Percentiles rank a stretch among this genome's conserved stretches.
phyloP scores from a whole-genome alignment of 2,329 filamentous ascomycete species.

The Dothideomycetes sp. region DNA sequence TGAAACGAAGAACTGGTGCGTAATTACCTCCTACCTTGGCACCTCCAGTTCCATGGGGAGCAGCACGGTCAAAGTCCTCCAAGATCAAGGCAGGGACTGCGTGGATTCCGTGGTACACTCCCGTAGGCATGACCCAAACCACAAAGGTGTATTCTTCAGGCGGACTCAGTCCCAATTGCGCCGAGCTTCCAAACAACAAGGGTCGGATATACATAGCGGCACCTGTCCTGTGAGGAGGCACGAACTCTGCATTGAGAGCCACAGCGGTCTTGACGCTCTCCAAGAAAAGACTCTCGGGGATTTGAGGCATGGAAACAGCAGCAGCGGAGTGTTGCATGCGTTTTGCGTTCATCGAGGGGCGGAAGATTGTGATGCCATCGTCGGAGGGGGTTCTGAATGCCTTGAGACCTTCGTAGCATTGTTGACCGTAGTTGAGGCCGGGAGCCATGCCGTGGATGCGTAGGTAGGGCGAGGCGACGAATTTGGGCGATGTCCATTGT shows the following conservation, averaged over 20 bases:
- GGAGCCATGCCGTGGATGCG: conserved; percentile 92
- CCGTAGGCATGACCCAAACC: conserved; percentile 84
- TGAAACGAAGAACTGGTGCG: conserved; percentile 80
- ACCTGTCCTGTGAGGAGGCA: conserved; percentile 80
- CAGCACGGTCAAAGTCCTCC: conserved; percentile 86
- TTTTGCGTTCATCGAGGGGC: conserved; percentile 71
- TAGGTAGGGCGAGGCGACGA: conserved; percentile 75
- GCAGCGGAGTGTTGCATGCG: conserved; percentile 78
- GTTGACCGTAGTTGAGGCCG: conserved; percentile 91
- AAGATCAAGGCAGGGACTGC: conserved; percentile 82
- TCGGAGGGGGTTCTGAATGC: conserved; percentile 74
- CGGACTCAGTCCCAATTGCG: conserved; percentile 76
- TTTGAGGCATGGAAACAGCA: conserved; percentile 72
- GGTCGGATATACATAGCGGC: conserved; percentile 91
- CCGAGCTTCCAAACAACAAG: conserved; percentile 75
- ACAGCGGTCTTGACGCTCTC: conserved; percentile 72
- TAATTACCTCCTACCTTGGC: conserved; percentile 98
- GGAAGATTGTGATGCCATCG: conserved; percentile 71
- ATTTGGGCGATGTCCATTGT: conserved; percentile 68
- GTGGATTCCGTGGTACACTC: conserved; percentile 84
- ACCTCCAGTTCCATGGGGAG: conserved; percentile 80
- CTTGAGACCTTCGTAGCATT: conserved; percentile 97
- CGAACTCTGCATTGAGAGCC: conserved; percentile 77
- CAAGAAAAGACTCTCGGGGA: conserved; percentile 69
- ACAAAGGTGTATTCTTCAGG: conserved; percentile 88